Percentiles rank a stretch among this genome's conserved stretches.
Evolutionary conservation across 1,139 yeast genomes (phyloP).

Genomic region (Lodderomyces orthopsilosis): DNA sequence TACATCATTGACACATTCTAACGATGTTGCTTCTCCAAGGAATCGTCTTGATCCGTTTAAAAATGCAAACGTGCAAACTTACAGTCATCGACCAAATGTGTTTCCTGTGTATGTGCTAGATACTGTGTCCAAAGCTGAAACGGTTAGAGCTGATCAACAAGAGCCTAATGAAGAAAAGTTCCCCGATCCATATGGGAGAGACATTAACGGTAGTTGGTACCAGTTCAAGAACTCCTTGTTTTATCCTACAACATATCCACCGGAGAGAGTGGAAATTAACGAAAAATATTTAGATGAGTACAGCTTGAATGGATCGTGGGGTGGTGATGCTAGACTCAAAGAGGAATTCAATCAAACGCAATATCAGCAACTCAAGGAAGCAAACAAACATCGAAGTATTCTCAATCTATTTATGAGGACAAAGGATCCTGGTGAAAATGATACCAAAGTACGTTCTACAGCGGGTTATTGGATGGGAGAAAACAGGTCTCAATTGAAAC

Average conservation of each 20-base stretch:
- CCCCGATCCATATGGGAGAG: conserved; percentile 36
- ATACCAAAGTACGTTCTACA: conserved; percentile 42
- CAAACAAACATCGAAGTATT: conserved; percentile 4
- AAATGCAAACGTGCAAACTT: conserved; percentile 11
- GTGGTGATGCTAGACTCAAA: conserved; percentile 64
- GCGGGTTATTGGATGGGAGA: conserved; percentile 72
- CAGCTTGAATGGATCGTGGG: conserved; percentile 52
- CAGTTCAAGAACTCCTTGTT: conserved; percentile 34
- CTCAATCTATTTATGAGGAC: conserved; percentile 8
- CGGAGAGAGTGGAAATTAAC: conserved; percentile 26
- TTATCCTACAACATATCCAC: conserved; percentile 36
- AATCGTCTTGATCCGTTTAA: neutral
- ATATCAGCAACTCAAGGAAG: conserved; percentile 7
- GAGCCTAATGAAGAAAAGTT: conserved; percentile 15
- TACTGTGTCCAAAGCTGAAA: conserved; percentile 40
- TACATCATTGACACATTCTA: neutral
- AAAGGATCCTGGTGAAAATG: conserved; percentile 16
- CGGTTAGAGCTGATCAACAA: neutral
- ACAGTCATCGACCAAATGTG: conserved; percentile 38
- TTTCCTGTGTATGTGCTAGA: conserved; percentile 54
- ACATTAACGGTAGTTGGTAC: conserved; percentile 41
- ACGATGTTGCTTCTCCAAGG: neutral
- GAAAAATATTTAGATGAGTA: conserved; percentile 20
- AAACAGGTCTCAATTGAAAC: conserved; percentile 63
- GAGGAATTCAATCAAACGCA: conserved; percentile 7